A percentile compares a stretch with the other conserved stretches of the same genome.
phyloP scores from a whole-genome alignment of 169 alveolate species.

The Besnoitia besnoiti region DNA sequence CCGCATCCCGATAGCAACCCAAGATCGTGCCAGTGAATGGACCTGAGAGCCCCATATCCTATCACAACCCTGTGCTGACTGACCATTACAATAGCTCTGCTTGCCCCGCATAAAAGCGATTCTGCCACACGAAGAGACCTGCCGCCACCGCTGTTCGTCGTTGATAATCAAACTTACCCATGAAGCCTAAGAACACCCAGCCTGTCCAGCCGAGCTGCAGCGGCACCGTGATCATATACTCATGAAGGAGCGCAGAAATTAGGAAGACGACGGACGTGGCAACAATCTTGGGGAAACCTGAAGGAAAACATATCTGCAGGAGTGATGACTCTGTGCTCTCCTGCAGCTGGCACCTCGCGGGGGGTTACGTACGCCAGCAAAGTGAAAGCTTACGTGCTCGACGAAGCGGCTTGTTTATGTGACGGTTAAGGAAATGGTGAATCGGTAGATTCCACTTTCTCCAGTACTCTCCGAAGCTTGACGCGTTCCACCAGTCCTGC shows the following conservation, averaged over 20 bases:
- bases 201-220: slow-evolving; percentile 92
- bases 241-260: slow-evolving; percentile 90
- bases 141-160: too few relatives aligned
- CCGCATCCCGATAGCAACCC: too few relatives aligned
- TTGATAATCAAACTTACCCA: slow-evolving; percentile 54
- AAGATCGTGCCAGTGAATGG: too few relatives aligned
- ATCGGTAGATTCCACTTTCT: slow-evolving; percentile 95
- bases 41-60: too few relatives aligned
- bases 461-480: slow-evolving; percentile 92
- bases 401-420: slow-evolving; percentile 91
- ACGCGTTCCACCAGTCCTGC: slow-evolving; percentile 95
- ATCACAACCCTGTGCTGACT: too few relatives aligned
- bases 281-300: slow-evolving; percentile 48
- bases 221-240: slow-evolving; percentile 88
- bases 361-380: neutral
- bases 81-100: too few relatives aligned
- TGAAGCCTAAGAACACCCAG: slow-evolving; percentile 82
- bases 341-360: neutral
- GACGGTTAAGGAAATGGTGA: slow-evolving; percentile 92
- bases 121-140: neutral
- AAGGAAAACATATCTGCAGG: neutral
- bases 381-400: slow-evolving; percentile 80
- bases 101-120: neutral
- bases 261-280: slow-evolving; percentile 77
- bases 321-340: neutral